Percentiles rank a stretch among this genome's conserved stretches.
Conservation (phyloP, 2,329 filamentous ascomycete genomes). For the Claviceps spartinae region DNA sequence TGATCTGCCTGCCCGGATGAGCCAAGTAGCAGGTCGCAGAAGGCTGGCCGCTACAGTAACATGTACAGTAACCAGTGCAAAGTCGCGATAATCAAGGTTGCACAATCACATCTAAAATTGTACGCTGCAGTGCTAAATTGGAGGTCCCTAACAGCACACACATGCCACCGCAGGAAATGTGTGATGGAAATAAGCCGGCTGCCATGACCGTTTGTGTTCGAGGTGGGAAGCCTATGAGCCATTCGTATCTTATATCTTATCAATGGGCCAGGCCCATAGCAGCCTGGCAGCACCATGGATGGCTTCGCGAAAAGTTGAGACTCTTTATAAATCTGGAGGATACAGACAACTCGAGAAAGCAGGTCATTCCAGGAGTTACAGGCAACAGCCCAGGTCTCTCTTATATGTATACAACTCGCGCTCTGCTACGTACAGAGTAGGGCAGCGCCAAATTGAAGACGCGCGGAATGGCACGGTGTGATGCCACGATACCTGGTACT, state of each 20-base stretch:
- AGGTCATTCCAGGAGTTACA: too few relatives aligned
- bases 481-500: too few relatives aligned
- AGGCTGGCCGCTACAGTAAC: not conserved
- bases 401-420: too few relatives aligned
- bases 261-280: not conserved
- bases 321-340: too few relatives aligned
- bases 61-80: not conserved
- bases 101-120: not conserved
- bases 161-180: not conserved
- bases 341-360: too few relatives aligned
- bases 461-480: too few relatives aligned
- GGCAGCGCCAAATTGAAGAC: too few relatives aligned
- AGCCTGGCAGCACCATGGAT: too few relatives aligned
- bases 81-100: not conserved
- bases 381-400: too few relatives aligned
- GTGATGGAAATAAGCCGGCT: not conserved
- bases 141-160: not conserved
- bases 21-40: not conserved
- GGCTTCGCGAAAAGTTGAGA: too few relatives aligned
- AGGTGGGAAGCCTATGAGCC: not conserved
- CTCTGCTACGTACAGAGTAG: too few relatives aligned
- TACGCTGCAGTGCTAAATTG: not conserved
- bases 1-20: conserved; percentile 30
- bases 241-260: not conserved
- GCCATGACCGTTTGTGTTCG: not conserved